A percentile compares a stretch with the other conserved stretches of the same genome.
Evolutionary conservation across 164 flowering plant genomes (phyloP).

Genomic region (Pachysandra terminalis): DNA sequence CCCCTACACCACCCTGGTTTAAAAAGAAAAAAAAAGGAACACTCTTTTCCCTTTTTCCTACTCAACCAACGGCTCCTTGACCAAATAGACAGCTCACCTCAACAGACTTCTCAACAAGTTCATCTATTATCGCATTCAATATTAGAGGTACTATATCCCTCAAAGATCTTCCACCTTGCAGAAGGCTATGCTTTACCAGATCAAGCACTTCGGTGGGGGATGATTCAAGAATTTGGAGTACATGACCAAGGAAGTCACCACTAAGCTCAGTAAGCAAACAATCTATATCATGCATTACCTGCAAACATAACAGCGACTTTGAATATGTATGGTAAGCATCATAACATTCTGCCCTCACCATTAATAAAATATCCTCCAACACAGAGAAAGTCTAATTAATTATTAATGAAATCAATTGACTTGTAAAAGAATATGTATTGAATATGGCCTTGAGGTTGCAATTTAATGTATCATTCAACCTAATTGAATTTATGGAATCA

Average conservation of each 20-base stretch:
- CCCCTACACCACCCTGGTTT: no score
- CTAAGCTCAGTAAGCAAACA: constrained; percentile 50
- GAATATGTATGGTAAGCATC: background rate
- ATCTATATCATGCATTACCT: constrained; percentile 83
- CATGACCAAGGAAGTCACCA: constrained; percentile 56
- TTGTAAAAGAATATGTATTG: no score
- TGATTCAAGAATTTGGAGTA: constrained; percentile 59
- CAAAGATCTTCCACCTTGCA: constrained; percentile 57
- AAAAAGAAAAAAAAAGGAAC: no score
- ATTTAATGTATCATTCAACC: background rate
- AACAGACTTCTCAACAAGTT: constrained; percentile 76
- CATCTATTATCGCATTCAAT: constrained; percentile 53
- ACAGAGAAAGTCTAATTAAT: background rate
- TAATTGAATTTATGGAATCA: background rate
- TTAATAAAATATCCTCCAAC: background rate
- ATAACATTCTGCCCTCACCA: background rate
- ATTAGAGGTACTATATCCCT: constrained; percentile 51
- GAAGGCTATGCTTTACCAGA: constrained; percentile 67
- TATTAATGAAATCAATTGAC: background rate
- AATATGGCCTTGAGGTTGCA: background rate
- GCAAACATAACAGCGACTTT: constrained; percentile 22
- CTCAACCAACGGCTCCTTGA: background rate
- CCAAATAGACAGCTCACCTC: constrained; percentile 50
- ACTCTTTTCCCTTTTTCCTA: background rate
- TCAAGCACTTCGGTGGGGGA: constrained; percentile 72